A percentile compares a stretch with the other conserved stretches of the same genome.
These are phyloP conservation scores for Pythium periplocum DNA, from an alignment of 352 stramenopile species.

Conservation along the genomic window DNA sequence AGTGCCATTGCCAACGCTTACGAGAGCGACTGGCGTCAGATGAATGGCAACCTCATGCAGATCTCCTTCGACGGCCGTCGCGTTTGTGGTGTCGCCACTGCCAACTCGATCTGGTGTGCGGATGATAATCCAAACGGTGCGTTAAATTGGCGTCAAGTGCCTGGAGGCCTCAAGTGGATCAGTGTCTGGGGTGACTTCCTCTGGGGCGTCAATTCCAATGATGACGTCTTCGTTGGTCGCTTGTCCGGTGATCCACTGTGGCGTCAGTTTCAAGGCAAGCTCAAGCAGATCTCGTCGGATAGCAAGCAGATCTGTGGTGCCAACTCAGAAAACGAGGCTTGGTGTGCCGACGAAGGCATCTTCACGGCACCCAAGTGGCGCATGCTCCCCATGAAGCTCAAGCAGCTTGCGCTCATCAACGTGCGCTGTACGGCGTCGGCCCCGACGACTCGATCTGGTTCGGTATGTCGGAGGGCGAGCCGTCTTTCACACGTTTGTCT, in stretches of 20 bases:
- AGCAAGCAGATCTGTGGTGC: slow-evolving; percentile 26
- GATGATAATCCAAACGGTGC: slow-evolving; percentile 9
- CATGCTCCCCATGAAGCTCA: slow-evolving; percentile 19
- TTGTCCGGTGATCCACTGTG: slow-evolving; percentile 9
- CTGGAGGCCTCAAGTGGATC: not conserved
- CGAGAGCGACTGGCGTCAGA: slow-evolving; percentile 12
- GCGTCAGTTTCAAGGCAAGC: slow-evolving; percentile 6
- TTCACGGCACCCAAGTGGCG: slow-evolving; percentile 22
- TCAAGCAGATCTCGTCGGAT: slow-evolving; percentile 26
- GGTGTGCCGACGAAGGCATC: slow-evolving; percentile 20
- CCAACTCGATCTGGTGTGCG: slow-evolving; percentile 19
- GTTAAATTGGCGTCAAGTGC: slow-evolving; percentile 8
- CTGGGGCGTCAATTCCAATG: slow-evolving; percentile 15
- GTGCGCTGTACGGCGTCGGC: slow-evolving; percentile 15
- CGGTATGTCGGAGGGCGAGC: slow-evolving; percentile 18
- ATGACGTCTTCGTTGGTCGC: slow-evolving; percentile 15
- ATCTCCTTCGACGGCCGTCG: slow-evolving; percentile 24
- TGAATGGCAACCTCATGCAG: slow-evolving; percentile 19
- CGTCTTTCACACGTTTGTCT: slow-evolving; percentile 11
- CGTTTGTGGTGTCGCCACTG: slow-evolving; percentile 22
- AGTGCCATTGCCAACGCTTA: not conserved
- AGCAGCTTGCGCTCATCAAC: slow-evolving; percentile 20
- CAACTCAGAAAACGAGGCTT: slow-evolving; percentile 18
- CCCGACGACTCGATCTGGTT: slow-evolving; percentile 14
- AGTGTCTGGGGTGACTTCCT: slow-evolving; percentile 21